phyloP scores from a whole-genome alignment of 139 green algal species.

The Coelastrella sp. region DNA sequence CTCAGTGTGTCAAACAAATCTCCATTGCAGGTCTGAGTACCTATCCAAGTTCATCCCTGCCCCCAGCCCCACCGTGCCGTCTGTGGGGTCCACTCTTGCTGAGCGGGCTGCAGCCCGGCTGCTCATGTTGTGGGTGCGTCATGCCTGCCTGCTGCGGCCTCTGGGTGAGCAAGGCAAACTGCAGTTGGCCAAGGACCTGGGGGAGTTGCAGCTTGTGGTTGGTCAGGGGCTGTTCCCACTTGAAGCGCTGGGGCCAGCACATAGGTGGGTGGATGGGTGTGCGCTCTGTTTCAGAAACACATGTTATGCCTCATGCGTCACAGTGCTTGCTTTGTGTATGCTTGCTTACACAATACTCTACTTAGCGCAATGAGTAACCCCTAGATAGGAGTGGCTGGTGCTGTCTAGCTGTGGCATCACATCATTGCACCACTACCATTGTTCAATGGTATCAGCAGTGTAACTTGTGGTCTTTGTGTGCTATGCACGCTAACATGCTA shows the following conservation, averaged over 20 bases:
- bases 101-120: constrained; percentile 86
- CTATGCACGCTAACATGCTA: too few relatives aligned
- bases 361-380: too few relatives aligned
- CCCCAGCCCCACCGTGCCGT: constrained; percentile 62
- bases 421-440: too few relatives aligned
- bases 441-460: too few relatives aligned
- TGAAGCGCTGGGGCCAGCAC: constrained; percentile 76
- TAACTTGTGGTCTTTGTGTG: too few relatives aligned
- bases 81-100: constrained; percentile 70
- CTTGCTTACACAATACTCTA: too few relatives aligned
- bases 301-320: background rate
- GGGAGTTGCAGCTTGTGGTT: constrained; percentile 88
- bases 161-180: constrained; percentile 61
- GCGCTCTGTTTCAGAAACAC: background rate
- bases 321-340: too few relatives aligned
- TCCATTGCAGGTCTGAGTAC: constrained; percentile 62
- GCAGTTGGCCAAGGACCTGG: constrained; percentile 87
- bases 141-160: constrained; percentile 88
- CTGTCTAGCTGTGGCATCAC: too few relatives aligned
- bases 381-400: too few relatives aligned
- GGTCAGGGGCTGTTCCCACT: constrained; percentile 80
- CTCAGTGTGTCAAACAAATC: background rate
- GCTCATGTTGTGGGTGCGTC: constrained; percentile 92
- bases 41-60: constrained; percentile 70
- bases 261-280: constrained; percentile 37